Base-by-base conservation (phyloP, 78 protist species). In the Isochrysis galbana region DNA sequence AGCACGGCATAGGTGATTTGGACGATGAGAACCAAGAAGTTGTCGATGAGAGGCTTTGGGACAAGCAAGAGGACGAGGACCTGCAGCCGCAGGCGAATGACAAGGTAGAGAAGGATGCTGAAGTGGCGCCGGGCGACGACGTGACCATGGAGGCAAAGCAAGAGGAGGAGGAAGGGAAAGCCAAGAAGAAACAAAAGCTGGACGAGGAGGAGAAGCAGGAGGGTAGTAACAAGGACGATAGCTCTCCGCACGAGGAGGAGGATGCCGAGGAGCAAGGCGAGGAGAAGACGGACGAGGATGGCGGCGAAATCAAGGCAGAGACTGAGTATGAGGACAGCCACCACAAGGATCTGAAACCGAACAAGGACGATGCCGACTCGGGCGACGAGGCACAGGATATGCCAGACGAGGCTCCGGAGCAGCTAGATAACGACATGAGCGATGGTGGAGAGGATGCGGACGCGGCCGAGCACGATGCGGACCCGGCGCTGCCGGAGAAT, bases 1-100 rank as follows among this genome's bases (percentile, higher is more conserved):
- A 92, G 23, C 42, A 93, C 44, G 95, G 94, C 45, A 95, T 95
- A 96, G 98, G 97, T 55, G 93, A 93, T 38, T 26, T 69, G 29
- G 61, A 95, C 93, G 38, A 38, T 23, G 87, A 44, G 89, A 2
- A 55, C 74, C 96, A 90, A 1, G 96, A 96, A 42, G 94, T 93
- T 4, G 93, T 97, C 34, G 97, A 96, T 90, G 96, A 97, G 90
- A 90, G 95, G 87, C 93, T 96, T 77, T 96, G 97, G 98, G 96
- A 96, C 69, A 95, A 91, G 36, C 94, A 95, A 41, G 96, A 95
- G n/a, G 97, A 95, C 46, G 95, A 92, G 29, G 93, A 96, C 51
- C 51, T n/a, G 42, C 32, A 83, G 67, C 89, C 34, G 67, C 32
- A 46, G 67, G 89, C 29, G 5, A 61, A 83, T 34, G 89, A 83